These are phyloP conservation scores for Zygosaccharomyces pseudobailii DNA, from an alignment of 1,139 yeast species.

Conservation along the genomic window DNA sequence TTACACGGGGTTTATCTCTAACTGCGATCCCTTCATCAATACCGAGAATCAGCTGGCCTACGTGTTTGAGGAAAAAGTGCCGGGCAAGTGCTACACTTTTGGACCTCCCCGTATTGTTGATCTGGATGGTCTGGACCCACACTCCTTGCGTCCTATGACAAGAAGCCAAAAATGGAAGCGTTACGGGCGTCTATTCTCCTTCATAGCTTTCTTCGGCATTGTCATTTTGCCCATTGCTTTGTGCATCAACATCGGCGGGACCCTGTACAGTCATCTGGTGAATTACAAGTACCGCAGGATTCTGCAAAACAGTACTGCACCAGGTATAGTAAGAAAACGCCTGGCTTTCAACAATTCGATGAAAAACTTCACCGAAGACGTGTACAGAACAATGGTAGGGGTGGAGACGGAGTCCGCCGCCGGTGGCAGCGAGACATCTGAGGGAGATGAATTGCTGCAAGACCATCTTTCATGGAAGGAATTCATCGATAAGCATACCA, in stretches of 20 bases:
- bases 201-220: slow-evolving; percentile 14
- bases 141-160: slow-evolving; percentile 7
- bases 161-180: slow-evolving; percentile 8
- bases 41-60: slow-evolving; percentile 34
- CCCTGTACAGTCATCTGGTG: slow-evolving; percentile 29
- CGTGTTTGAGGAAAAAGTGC: slow-evolving; percentile 29
- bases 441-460: slow-evolving; percentile 6
- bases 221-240: slow-evolving; percentile 27
- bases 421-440: slow-evolving; percentile 7
- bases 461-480: slow-evolving; percentile 19
- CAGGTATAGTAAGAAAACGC: slow-evolving; percentile 17
- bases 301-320: slow-evolving; percentile 22
- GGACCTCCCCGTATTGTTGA: slow-evolving; percentile 53
- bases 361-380: slow-evolving; percentile 21
- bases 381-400: slow-evolving; percentile 21
- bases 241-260: slow-evolving; percentile 26
- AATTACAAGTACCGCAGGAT: slow-evolving; percentile 25
- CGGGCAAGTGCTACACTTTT: slow-evolving; percentile 20
- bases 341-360: slow-evolving; percentile 22
- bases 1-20: slow-evolving; percentile 47
- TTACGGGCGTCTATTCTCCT: slow-evolving; percentile 6
- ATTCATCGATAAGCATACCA: slow-evolving; percentile 26
- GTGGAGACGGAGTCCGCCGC: slow-evolving; percentile 14
- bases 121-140: slow-evolving; percentile 37
- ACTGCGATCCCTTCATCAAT: slow-evolving; percentile 43